phyloP scores from a whole-genome alignment of 768 basidiomycete species.

The Kwoniella bestiolae region DNA sequence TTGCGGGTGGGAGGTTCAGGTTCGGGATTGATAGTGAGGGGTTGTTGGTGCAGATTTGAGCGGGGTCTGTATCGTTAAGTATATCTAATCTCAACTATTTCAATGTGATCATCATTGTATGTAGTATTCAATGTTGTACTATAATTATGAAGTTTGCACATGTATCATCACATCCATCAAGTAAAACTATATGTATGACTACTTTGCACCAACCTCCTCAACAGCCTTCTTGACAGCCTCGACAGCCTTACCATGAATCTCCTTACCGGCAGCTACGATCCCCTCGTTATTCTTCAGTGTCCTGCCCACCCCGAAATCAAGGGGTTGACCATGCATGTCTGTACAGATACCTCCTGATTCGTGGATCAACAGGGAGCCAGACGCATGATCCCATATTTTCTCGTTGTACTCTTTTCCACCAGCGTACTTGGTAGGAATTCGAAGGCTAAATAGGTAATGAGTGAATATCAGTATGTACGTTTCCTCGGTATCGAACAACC shows the following conservation, averaged over 20 bases:
- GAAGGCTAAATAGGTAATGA: conserved; percentile 35
- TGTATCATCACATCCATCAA: too few relatives aligned
- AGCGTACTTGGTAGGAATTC: conserved; percentile 58
- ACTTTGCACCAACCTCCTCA: conserved; percentile 49
- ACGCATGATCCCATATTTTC: conserved; percentile 99
- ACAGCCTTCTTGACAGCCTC: conserved; percentile 72
- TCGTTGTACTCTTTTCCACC: conserved; percentile 72
- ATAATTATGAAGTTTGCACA: neutral
- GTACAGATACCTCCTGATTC: conserved; percentile 90
- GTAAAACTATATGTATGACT: neutral
- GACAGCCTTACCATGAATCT: conserved; percentile 70
- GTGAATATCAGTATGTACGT: neutral
- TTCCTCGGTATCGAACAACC: too few relatives aligned
- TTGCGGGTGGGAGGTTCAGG: conserved; percentile 26
- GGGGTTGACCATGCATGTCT: conserved; percentile 74
- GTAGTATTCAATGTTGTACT: neutral
- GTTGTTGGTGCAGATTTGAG: conserved; percentile 9
- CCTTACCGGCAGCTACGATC: conserved; percentile 78
- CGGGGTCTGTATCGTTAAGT: conserved; percentile 20
- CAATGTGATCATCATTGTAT: neutral
- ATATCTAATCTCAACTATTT: neutral
- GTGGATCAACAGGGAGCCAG: conserved; percentile 78
- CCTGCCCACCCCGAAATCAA: conserved; percentile 85
- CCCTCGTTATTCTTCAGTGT: conserved; percentile 86
- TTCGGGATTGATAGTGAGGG: conserved; percentile 38